Evolutionary conservation across 2,329 filamentous ascomycete species (phyloP), one percentile per base, ranked within the genome.

Genomic region (Fusarium sp.): DNA sequence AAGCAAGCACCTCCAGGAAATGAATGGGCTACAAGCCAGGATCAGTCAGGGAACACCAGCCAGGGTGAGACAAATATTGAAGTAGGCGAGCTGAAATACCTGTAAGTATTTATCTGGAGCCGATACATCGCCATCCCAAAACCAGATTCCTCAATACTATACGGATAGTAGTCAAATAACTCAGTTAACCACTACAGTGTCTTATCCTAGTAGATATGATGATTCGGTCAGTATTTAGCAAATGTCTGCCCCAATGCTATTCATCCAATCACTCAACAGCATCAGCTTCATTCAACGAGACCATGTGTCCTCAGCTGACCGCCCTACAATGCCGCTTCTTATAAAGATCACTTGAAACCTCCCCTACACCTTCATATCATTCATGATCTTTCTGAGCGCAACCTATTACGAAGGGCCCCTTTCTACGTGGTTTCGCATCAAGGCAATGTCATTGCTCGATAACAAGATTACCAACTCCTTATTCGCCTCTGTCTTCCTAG

Each of bases 41-140:
- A 56, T 56, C 10, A 50, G 38, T 45, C 52, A 62, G 45, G 39
- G 58, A 57, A 45, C 47, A 38, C 46, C 51, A 53, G 53, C 56
- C 50, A 59, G 50, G 48, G 40, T 69, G 38, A 67, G 53, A 62
- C 62, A 67, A 48, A 64, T 55, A 52, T 48, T 34, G 56, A 20
- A 38, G 44, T 34, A 30, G 53, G 43, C 51, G 48, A 32, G 26
- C 34, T 50, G 54, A 48, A 20, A 38, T 12, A 47, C 26, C 34
- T 48, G 42, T 43, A 36, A 21, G 39, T 34, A 40, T 48, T 8
- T 26, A 40, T 30, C 28, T 24, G 32, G 23, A 52, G 23, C 51
- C 40, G 39, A 30, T 49, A 19, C 14, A 21, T 36, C 21, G 24
- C 42, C 19, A 28, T 26, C 12, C 26, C 15, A 9, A 19, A 28